A percentile compares a stretch with the other conserved stretches of the same genome.
phyloP scores from a whole-genome alignment of 352 stramenopile species.

The Globisporangium yorkense region DNA sequence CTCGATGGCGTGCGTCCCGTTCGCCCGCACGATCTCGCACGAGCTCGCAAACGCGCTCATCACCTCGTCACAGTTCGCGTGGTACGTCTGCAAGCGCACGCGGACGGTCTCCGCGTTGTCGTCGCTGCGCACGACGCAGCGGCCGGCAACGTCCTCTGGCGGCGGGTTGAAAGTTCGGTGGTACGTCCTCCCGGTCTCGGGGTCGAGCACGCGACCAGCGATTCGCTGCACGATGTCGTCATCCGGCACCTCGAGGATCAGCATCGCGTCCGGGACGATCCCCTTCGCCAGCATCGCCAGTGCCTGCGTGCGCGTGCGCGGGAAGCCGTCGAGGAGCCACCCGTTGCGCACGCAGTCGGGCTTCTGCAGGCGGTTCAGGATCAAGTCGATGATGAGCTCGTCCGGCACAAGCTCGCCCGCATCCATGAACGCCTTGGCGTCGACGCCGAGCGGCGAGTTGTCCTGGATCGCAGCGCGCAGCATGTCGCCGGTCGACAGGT shows the following conservation, averaged over 20 bases:
- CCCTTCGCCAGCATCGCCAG: slow-evolving; percentile 42
- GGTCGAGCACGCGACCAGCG: slow-evolving; percentile 88
- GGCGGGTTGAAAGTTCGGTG: slow-evolving; percentile 86
- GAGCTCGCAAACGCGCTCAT: slow-evolving; percentile 25
- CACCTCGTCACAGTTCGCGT: slow-evolving; percentile 58
- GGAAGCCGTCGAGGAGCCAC: slow-evolving; percentile 95
- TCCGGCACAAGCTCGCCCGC: slow-evolving; percentile 90
- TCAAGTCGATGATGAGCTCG: slow-evolving; percentile 92
- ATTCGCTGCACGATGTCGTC: slow-evolving; percentile 93
- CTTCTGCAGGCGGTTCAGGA: slow-evolving; percentile 79
- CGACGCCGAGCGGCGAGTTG: slow-evolving; percentile 38
- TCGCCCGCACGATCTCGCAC: slow-evolving; percentile 37
- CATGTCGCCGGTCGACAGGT: slow-evolving; percentile 95
- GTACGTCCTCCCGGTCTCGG: slow-evolving; percentile 90
- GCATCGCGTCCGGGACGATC: slow-evolving; percentile 89
- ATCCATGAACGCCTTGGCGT: slow-evolving; percentile 93
- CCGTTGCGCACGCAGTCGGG: slow-evolving; percentile 66
- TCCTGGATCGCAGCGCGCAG: slow-evolving; percentile 85
- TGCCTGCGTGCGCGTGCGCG: slow-evolving; percentile 85
- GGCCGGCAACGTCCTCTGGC: slow-evolving; percentile 47
- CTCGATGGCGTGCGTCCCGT: slow-evolving; percentile 49
- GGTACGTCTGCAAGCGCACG: slow-evolving; percentile 81
- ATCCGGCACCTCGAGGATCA: slow-evolving; percentile 93
- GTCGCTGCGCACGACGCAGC: slow-evolving; percentile 66
- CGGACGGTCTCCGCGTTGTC: slow-evolving; percentile 89